Percentiles rank a stretch among this genome's conserved stretches.
phyloP scores from a whole-genome alignment of 2,329 filamentous ascomycete species.

The Cercospora janseana region DNA sequence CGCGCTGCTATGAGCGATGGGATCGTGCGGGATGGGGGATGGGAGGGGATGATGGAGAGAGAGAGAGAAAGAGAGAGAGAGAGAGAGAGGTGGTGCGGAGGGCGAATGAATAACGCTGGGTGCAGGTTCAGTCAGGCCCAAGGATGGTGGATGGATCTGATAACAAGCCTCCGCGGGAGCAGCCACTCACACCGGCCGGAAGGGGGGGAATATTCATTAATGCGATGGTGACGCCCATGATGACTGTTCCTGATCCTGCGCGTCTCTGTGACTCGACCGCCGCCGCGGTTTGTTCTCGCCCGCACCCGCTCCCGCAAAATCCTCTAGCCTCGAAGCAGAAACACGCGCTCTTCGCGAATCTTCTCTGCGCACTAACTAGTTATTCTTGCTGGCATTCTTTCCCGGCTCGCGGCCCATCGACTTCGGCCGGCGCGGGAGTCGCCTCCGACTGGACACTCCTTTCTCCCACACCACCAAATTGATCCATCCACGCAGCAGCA shows the following conservation, averaged over 20 bases:
- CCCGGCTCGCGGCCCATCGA: slow-evolving; percentile 8
- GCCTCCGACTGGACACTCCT: slow-evolving; percentile 25
- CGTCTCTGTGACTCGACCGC: slow-evolving; percentile 4
- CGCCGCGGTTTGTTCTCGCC: slow-evolving; percentile 5
- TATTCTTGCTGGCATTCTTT: neutral
- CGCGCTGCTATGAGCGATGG: slow-evolving; percentile 57
- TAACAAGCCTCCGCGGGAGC: no score
- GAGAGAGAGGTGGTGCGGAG: slow-evolving; percentile 1
- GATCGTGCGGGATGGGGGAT: slow-evolving; percentile 12
- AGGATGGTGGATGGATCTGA: no score
- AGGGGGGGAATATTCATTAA: no score
- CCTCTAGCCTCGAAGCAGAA: slow-evolving; percentile 14
- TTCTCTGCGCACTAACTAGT: slow-evolving; percentile 4
- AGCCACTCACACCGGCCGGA: no score
- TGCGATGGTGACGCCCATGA: neutral
- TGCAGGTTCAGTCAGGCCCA: neutral
- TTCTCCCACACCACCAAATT: no score
- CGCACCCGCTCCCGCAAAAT: slow-evolving; percentile 19
- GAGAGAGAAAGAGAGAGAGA: slow-evolving; percentile 9
- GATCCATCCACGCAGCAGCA: no score
- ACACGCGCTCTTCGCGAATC: slow-evolving; percentile 9
- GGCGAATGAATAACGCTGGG: no score
- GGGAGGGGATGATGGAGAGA: slow-evolving; percentile 10
- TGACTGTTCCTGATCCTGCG: neutral
- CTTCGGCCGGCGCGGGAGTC: slow-evolving; percentile 20